phyloP scores from a whole-genome alignment of 345 rosid species.

The Eucalyptus coolabah region DNA sequence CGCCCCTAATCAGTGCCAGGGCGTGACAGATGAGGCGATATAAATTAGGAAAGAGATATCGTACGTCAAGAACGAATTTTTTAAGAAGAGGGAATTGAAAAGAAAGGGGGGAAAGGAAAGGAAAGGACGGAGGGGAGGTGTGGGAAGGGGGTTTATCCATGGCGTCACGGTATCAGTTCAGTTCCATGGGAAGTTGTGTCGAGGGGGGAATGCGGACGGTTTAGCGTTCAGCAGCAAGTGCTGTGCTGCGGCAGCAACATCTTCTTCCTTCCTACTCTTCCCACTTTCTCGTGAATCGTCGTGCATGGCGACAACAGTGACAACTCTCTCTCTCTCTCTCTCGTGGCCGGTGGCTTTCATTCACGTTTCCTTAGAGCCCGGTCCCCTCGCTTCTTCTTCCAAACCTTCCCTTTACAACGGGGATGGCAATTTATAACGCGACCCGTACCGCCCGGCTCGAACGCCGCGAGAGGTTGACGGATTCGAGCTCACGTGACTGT shows the following conservation, averaged over 20 bases:
- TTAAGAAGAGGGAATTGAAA: rapidly evolving
- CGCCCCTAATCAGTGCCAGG: background rate
- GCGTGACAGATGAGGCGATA: background rate
- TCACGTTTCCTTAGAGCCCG: background rate
- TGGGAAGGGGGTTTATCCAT: background rate
- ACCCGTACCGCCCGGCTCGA: background rate
- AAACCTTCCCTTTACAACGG: background rate
- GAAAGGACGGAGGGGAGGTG: background rate
- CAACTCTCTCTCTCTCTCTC: background rate
- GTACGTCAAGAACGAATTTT: background rate
- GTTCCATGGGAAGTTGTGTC: background rate
- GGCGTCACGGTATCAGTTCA: background rate
- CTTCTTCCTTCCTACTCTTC: background rate
- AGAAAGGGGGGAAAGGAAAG: background rate
- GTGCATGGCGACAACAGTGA: background rate
- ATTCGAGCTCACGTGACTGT: background rate
- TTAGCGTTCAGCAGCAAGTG: background rate
- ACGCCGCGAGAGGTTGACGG: background rate
- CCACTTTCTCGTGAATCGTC: background rate
- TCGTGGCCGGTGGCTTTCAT: background rate
- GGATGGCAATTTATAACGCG: background rate
- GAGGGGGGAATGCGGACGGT: background rate
- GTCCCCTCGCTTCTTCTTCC: background rate
- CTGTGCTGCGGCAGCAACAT: background rate
- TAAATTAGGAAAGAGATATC: background rate